Conservation (phyloP, 2,329 filamentous ascomycete species). For the Verticillium klebahnii region DNA sequence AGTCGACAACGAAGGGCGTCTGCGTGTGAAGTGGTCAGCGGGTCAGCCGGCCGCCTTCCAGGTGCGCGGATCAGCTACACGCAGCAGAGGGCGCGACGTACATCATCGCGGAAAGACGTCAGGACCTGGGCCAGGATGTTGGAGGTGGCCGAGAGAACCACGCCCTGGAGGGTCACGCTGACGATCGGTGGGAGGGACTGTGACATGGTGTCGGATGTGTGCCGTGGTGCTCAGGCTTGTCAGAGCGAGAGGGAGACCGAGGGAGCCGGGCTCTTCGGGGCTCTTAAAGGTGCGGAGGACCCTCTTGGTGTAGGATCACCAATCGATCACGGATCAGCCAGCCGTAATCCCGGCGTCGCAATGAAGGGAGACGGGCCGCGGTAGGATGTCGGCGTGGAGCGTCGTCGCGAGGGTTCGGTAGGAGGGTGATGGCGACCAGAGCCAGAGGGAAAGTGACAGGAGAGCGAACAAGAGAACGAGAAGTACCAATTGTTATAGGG, state of each 20-base stretch:
- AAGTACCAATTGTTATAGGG: background rate
- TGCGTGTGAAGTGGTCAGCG: slow-evolving; percentile 23
- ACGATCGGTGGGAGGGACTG: slow-evolving; percentile 44
- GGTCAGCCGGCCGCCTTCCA: background rate
- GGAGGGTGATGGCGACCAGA: background rate
- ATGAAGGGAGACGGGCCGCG: background rate
- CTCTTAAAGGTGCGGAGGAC: background rate
- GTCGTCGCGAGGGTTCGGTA: too few species aligned
- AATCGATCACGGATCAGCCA: background rate
- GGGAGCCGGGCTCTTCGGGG: background rate
- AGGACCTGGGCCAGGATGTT: slow-evolving; percentile 72
- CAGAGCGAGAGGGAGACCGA: background rate
- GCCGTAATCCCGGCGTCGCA: background rate
- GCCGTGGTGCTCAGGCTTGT: background rate
- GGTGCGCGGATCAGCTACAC: background rate
- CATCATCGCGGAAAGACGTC: slow-evolving; percentile 55
- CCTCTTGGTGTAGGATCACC: background rate
- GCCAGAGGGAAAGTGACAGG: background rate
- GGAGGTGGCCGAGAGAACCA: slow-evolving; percentile 60
- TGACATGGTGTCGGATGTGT: slow-evolving; percentile 18
- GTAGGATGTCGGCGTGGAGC: background rate
- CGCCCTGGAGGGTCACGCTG: slow-evolving; percentile 60
- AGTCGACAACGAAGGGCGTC: slow-evolving; percentile 59
- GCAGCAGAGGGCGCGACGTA: slow-evolving; percentile 27
- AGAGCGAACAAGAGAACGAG: background rate